These are phyloP conservation scores for Aegilops longissima DNA, from an alignment of 176 grass and related monocot genomes.

Conservation along the genomic window DNA sequence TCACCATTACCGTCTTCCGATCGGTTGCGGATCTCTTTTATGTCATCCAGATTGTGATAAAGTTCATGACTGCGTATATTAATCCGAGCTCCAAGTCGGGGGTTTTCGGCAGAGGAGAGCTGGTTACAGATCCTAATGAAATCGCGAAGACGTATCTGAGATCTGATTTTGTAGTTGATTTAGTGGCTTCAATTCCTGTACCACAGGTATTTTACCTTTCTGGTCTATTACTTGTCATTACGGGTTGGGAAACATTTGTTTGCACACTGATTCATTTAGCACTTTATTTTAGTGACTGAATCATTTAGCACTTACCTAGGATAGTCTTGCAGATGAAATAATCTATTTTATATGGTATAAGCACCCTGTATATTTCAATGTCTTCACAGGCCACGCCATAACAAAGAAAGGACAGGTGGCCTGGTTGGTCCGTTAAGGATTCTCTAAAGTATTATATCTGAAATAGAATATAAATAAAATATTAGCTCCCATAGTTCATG, in stretches of 20 bases:
- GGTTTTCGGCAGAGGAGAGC: constrained; percentile 82
- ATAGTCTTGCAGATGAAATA: not conserved
- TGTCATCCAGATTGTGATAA: constrained; percentile 68
- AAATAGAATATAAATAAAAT: not conserved
- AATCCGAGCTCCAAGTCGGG: constrained; percentile 66
- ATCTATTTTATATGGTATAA: not conserved
- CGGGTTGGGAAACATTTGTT: not conserved
- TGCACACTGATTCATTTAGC: not conserved
- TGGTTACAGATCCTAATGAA: constrained; percentile 65
- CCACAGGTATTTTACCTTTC: constrained; percentile 68
- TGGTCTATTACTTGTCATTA: constrained; percentile 7
- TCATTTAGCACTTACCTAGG: not conserved
- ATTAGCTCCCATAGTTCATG: not conserved
- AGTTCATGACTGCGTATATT: constrained; percentile 89
- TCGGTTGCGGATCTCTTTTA: constrained; percentile 75
- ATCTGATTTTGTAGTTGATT: constrained; percentile 69
- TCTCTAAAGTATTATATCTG: not conserved
- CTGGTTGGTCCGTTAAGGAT: not conserved
- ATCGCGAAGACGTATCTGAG: constrained; percentile 75
- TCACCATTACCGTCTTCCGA: constrained; percentile 70
- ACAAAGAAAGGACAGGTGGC: not conserved
- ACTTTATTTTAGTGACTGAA: not conserved
- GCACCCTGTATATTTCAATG: not conserved
- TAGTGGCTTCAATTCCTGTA: constrained; percentile 83
- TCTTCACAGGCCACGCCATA: not conserved